These are phyloP conservation scores for Trichoderma sp. DNA, from an alignment of 2,329 filamentous ascomycete species.

Conservation along the genomic window DNA sequence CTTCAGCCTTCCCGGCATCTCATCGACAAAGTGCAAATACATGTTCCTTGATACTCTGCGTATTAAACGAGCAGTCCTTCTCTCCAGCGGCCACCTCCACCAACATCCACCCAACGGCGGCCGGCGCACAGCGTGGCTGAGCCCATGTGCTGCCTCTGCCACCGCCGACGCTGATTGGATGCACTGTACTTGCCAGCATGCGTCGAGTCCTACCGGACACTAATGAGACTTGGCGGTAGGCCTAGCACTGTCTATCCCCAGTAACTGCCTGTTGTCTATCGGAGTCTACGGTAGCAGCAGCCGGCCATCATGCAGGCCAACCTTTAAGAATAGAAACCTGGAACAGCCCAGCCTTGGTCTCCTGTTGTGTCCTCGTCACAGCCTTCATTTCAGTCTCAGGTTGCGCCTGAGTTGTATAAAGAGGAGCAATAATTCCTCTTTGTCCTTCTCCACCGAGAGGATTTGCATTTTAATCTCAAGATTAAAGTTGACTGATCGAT, in stretches of 20 bases:
- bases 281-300: neutral
- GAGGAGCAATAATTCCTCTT: neutral
- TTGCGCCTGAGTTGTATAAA: neutral
- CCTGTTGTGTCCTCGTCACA: neutral
- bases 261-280: neutral
- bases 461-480: neutral
- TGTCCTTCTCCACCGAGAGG: neutral
- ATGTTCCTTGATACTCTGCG: neutral
- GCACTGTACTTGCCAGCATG: neutral
- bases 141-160: neutral
- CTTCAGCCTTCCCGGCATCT: neutral
- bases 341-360: neutral
- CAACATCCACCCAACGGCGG: conserved; percentile 24
- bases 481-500: neutral
- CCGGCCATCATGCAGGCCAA: neutral
- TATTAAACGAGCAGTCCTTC: neutral
- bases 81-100: conserved; percentile 24
- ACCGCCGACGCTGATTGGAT: conserved; percentile 13
- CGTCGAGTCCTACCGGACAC: conserved; percentile 7
- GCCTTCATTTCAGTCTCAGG: neutral
- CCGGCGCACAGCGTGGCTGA: conserved; percentile 28
- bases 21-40: neutral
- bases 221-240: neutral
- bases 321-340: conserved; percentile 18
- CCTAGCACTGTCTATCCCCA: neutral